Evolutionary conservation across 208 protist genomes (phyloP).

Genomic region (Blastocrithidia nonstop): DNA sequence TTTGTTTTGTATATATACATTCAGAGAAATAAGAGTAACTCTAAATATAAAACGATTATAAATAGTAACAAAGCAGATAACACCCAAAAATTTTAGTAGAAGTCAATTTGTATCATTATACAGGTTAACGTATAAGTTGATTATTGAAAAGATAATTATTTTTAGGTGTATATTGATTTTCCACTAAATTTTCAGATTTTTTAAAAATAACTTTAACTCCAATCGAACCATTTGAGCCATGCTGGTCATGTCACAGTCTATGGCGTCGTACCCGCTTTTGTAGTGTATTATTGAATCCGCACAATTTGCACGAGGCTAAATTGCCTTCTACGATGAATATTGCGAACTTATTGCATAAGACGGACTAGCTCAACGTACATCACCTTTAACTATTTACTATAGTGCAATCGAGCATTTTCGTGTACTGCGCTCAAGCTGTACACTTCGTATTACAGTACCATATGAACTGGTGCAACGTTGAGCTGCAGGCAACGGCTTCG

Average conservation of each 20-base stretch:
- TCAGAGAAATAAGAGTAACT: too few species aligned
- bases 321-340: conserved; percentile 46
- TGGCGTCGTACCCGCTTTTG: conserved; percentile 27
- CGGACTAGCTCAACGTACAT: conserved; percentile 22
- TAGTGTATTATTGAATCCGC: conserved; percentile 47
- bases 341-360: conserved; percentile 41
- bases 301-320: conserved; percentile 40
- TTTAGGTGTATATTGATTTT: too few species aligned
- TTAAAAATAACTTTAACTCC: too few species aligned
- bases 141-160: too few species aligned
- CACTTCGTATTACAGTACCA: conserved; percentile 62
- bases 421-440: conserved; percentile 34
- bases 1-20: too few species aligned
- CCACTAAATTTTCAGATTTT: too few species aligned
- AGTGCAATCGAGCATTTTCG: conserved; percentile 50
- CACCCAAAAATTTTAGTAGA: too few species aligned
- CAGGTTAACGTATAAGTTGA: too few species aligned
- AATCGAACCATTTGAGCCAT: too few species aligned
- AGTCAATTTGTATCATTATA: too few species aligned
- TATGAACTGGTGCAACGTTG: conserved; percentile 18
- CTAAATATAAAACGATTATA: too few species aligned
- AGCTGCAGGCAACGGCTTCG: conserved; percentile 48
- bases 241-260: conserved; percentile 49
- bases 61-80: too few species aligned
- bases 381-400: conserved; percentile 43